phyloP scores from a whole-genome alignment of 2,329 filamentous ascomycete genomes.

The Rhexocercosporidium sp. region DNA sequence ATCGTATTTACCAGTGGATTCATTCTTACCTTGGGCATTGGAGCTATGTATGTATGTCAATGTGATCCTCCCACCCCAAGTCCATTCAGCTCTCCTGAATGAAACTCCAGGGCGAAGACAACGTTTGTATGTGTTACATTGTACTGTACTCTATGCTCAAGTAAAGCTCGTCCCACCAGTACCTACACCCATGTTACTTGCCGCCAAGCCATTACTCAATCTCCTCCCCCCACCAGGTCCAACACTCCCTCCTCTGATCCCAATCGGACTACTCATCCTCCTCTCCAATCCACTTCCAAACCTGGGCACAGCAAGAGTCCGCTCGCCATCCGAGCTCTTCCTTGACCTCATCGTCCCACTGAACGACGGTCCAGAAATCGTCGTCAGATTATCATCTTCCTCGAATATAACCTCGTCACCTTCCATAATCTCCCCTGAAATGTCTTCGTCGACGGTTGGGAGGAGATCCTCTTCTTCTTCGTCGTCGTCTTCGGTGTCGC shows the following conservation, averaged over 20 bases:
- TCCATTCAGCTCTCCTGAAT: too few relatives aligned
- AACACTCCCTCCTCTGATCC: conserved; percentile 36
- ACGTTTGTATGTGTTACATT: neutral
- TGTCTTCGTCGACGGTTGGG: conserved; percentile 25
- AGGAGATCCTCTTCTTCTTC: conserved; percentile 32
- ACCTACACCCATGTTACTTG: conserved; percentile 39
- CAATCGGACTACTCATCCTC: conserved; percentile 41
- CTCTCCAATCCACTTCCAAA: conserved; percentile 24
- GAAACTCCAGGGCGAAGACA: neutral
- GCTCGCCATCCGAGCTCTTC: conserved; percentile 12
- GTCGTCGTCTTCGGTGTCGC: conserved; percentile 23
- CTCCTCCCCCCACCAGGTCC: conserved; percentile 40
- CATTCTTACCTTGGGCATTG: too few relatives aligned
- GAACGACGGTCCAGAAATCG: conserved; percentile 18
- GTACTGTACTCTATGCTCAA: conserved; percentile 19
- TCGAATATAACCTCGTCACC: conserved; percentile 30
- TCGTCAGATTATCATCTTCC: conserved; percentile 26
- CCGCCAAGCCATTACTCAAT: conserved; percentile 42
- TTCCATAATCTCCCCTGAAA: conserved; percentile 27
- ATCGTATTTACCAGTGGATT: too few relatives aligned
- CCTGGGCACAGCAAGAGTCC: neutral
- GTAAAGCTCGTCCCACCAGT: conserved; percentile 40
- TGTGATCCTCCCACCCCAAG: too few relatives aligned
- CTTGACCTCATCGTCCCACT: conserved; percentile 1
- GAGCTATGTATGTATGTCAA: too few relatives aligned